Base-by-base conservation (phyloP, 2,329 filamentous ascomycete species). In the Zymoseptoria passerinii region DNA sequence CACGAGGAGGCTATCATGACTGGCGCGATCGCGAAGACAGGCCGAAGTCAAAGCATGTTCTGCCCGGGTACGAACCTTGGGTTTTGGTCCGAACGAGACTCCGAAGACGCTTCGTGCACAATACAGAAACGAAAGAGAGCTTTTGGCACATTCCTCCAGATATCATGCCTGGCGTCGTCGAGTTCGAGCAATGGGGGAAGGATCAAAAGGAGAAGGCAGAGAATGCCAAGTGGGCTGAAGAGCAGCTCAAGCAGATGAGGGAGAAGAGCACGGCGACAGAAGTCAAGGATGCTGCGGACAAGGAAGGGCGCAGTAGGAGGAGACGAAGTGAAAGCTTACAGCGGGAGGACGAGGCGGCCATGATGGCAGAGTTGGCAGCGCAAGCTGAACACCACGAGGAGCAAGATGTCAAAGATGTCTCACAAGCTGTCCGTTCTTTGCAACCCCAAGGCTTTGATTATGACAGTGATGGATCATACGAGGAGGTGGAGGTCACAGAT, bases 111-210 rank as follows among this genome's bases (percentile, higher is more conserved):
- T 99, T 99, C 70, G 91, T 92, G 2, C 89, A 95, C 76, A 96
- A 99, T 66, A 83, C 86, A 0, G 81, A 82, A 56, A 96, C 92
- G 64, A 89, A 92, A 44, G 82, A 91, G 65, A 97, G 92, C 73
- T 91, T 91, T 73, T 99, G 95, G 94, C 90, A 90, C 68, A 94
- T 96, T 67, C 94, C 94, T 0, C 84, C 90, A 57, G 87, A 94
- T 71, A 80, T 99, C 40, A 86, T 92, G 81, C 85, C 87, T 60
- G 90, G 84, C 0, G 82, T 86, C 1, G 71, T 82, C 3, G 83
- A 85, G 13, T 89, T 94, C 56, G 84, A 87, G 68, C 75, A 76
- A 23, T 77, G 90, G 57, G 90, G 96, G 72, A 84, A 87, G 71
- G 84, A 86, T 64, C 82, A 83, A 59, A 86, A 74, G 77, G 83